phyloP scores from a whole-genome alignment of 108 stramenopile genomes.

The Fistulifera solaris region DNA sequence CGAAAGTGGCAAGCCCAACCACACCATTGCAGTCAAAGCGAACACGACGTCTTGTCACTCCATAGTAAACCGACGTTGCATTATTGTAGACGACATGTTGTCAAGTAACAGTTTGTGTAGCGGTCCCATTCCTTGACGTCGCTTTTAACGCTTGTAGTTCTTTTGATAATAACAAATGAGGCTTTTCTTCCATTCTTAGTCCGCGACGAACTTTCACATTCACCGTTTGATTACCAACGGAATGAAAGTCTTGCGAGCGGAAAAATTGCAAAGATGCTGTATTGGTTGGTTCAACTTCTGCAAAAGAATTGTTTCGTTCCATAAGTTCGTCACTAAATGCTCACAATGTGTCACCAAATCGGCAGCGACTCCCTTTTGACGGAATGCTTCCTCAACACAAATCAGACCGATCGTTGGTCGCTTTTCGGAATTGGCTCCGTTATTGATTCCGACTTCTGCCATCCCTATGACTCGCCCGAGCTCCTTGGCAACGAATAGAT shows the following conservation, averaged over 20 bases:
- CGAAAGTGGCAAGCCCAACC: too few species aligned
- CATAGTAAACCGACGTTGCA: too few species aligned
- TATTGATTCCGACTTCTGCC: background rate
- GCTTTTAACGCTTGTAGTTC: too few species aligned
- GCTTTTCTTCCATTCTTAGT: too few species aligned
- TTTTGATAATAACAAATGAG: too few species aligned
- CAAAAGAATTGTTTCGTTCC: background rate
- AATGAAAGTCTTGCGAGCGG: background rate
- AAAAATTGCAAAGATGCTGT: background rate
- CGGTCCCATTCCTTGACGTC: too few species aligned
- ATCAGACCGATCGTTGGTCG: background rate
- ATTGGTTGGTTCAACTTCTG: background rate
- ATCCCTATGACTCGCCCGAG: conserved; percentile 4
- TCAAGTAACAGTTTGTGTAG: too few species aligned
- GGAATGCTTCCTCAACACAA: background rate
- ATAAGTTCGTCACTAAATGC: background rate
- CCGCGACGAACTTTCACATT: too few species aligned
- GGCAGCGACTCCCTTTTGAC: background rate
- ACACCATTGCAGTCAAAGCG: too few species aligned
- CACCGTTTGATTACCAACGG: too few species aligned
- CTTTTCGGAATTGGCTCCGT: background rate
- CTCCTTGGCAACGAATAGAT: conserved; percentile 34
- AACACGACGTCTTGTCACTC: too few species aligned
- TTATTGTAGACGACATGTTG: too few species aligned
- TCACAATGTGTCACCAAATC: background rate